These are phyloP conservation scores for Rhododendron griersonianum DNA, from an alignment of 148 eudicot genomes.

Conservation along the genomic window DNA sequence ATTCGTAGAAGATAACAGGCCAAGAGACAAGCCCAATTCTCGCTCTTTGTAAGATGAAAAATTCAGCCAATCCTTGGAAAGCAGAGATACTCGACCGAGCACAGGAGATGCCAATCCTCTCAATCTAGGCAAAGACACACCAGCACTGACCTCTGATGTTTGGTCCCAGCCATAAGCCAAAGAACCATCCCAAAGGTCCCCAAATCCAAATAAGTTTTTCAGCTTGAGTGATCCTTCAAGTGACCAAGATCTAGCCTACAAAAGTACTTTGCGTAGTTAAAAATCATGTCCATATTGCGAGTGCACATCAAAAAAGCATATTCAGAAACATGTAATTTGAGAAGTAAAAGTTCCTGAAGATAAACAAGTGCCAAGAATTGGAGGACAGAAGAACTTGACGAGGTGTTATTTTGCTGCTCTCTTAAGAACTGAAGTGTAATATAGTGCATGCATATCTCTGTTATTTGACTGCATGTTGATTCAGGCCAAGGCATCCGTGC, in stretches of 20 bases:
- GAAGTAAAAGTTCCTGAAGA: background rate
- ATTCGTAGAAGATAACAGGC: constrained; percentile 59
- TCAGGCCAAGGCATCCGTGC: background rate
- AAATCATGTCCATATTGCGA: background rate
- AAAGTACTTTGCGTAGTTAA: constrained; percentile 14
- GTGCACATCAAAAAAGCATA: background rate
- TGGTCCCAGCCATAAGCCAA: constrained; percentile 82
- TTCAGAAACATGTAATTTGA: background rate
- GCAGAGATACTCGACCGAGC: constrained; percentile 66
- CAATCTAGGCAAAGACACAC: constrained; percentile 74
- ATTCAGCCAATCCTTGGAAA: constrained; percentile 87
- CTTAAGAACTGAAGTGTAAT: background rate
- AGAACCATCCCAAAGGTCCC: constrained; percentile 89
- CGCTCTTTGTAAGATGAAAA: constrained; percentile 83
- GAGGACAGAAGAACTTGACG: background rate
- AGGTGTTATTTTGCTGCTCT: background rate
- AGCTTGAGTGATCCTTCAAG: constrained; percentile 76
- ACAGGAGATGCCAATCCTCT: constrained; percentile 52
- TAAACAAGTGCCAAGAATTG: background rate
- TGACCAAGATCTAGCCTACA: constrained; percentile 84
- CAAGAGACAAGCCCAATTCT: constrained; percentile 71
- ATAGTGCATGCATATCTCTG: background rate
- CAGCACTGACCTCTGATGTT: constrained; percentile 72
- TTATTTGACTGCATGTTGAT: background rate
- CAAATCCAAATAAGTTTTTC: constrained; percentile 79